Conservation (phyloP, 78 protist species). For the Paratrimastix pyriformis region DNA sequence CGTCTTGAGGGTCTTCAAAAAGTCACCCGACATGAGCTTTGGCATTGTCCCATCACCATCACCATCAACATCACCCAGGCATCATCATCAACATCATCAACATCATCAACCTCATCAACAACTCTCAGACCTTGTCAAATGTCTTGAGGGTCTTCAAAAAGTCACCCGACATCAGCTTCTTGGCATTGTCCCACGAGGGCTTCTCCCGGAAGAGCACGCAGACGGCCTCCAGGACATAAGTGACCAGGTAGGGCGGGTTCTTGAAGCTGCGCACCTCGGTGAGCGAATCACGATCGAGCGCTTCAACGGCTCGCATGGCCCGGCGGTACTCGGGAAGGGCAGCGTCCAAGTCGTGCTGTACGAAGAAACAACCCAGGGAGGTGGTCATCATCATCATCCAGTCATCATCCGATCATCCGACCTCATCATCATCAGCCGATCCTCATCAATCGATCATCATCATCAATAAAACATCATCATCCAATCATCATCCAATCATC, state of each 20-base stretch:
- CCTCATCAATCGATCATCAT: no score
- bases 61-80: background rate
- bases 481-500: no score
- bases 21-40: conserved; percentile 16
- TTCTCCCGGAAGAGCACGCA: conserved; percentile 13
- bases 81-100: background rate
- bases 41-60: background rate
- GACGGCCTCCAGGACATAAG: conserved; percentile 29
- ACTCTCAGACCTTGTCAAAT: conserved; percentile 9
- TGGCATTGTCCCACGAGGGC: conserved; percentile 31
- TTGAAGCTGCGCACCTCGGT: conserved; percentile 23
- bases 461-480: no score
- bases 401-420: no score
- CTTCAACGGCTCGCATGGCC: conserved; percentile 19
- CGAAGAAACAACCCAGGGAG: no score
- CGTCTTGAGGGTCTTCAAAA: background rate
- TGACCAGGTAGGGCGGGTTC: conserved; percentile 33
- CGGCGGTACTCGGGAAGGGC: conserved; percentile 18
- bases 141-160: background rate
- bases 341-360: conserved; percentile 23
- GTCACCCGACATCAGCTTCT: conserved; percentile 14
- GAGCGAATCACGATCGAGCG: background rate
- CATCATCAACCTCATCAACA: background rate
- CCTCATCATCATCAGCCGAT: no score
- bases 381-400: no score